Evolutionary conservation across 352 stramenopile species (phyloP), one percentile per base, ranked within the genome.

Genomic region (Phytopythium vexans): DNA sequence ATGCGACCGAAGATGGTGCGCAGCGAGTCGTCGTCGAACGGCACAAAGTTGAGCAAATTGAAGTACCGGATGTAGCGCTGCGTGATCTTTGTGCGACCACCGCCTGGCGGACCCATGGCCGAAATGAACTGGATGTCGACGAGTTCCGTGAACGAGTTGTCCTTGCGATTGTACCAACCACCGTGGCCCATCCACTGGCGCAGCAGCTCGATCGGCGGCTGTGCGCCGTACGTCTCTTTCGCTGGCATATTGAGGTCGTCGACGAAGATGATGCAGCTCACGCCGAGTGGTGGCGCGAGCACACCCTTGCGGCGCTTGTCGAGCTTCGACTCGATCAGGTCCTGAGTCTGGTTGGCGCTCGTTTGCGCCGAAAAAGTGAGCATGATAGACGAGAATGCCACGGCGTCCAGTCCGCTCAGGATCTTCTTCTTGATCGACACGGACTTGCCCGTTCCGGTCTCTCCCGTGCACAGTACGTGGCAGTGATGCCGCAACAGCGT

Each of bases 201-300:
- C 49, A 98, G 59, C 10, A 98, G 67, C 60, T 98, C 92, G 34
- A 98, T 97, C 4, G 92, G 91, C 11, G 92, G 92, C 56, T 98
- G 92, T 3, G 91, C 92, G 7, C 92, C 92, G 52, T 97, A 98
- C 41, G 88, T 95, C 58, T 98, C 92, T 52, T 97, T 97, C 0
- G 89, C 88, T 1, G 92, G 92, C 92, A 98, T 97, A 61, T 98
- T 98, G 14, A 98, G 71, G 50, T 98, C 92, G 57, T 98, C 92
- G 0, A 98, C 90, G 56, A 98, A 98, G 33, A 98, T 88, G 34
- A 98, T 77, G 40, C 85, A 97, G 43, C 68, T 96, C 55, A 94
- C 89, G 2, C 92, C 92, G 1, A 97, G 65, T 1, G 90, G 89
- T 16, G 92, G 92, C 0, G 90, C 92, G 4, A 97, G 58, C 8